phyloP scores from a whole-genome alignment of 495 filamentous ascomycete genomes.

The Penicillium steckii region DNA sequence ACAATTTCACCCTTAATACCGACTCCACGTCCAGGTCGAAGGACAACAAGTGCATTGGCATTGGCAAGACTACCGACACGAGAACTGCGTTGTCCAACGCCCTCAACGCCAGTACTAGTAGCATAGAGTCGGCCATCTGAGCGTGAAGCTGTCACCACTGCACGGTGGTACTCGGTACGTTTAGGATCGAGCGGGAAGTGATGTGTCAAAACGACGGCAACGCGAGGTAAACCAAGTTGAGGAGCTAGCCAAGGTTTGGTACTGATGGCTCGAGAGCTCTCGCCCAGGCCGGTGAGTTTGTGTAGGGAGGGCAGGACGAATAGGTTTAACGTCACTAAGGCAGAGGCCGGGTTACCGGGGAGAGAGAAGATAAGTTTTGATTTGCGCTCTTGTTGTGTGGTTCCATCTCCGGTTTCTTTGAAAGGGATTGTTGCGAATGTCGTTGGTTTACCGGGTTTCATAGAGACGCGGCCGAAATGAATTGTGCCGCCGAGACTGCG shows the following conservation, averaged over 20 bases:
- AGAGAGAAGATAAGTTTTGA: slow-evolving; percentile 82
- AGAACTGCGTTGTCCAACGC: slow-evolving; percentile 74
- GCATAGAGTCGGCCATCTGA: slow-evolving; percentile 71
- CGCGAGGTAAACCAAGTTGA: slow-evolving; percentile 64
- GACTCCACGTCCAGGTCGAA: slow-evolving; percentile 57
- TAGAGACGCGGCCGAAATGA: slow-evolving; percentile 92
- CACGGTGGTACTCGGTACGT: slow-evolving; percentile 87
- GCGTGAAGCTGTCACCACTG: slow-evolving; percentile 55
- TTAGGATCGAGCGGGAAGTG: slow-evolving; percentile 68
- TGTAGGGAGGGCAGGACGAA: slow-evolving; percentile 91
- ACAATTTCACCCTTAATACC: slow-evolving; percentile 53
- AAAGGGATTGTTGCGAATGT: slow-evolving; percentile 88
- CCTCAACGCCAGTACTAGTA: slow-evolving; percentile 71
- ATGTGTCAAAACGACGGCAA: slow-evolving; percentile 69
- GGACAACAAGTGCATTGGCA: slow-evolving; percentile 81
- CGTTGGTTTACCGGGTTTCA: slow-evolving; percentile 98
- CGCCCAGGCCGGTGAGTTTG: slow-evolving; percentile 51
- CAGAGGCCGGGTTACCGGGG: slow-evolving; percentile 91
- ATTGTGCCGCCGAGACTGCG: slow-evolving; percentile 86
- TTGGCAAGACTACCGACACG: slow-evolving; percentile 81
- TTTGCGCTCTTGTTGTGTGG: slow-evolving; percentile 51
- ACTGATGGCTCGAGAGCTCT: slow-evolving; percentile 25
- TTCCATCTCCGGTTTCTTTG: slow-evolving; percentile 33
- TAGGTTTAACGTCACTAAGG: slow-evolving; percentile 87
- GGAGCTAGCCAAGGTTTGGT: slow-evolving; percentile 23